A percentile compares a stretch with the other conserved stretches of the same genome.
Conservation (phyloP, 352 stramenopile species). For the Phytopythium chamaehyphon region DNA sequence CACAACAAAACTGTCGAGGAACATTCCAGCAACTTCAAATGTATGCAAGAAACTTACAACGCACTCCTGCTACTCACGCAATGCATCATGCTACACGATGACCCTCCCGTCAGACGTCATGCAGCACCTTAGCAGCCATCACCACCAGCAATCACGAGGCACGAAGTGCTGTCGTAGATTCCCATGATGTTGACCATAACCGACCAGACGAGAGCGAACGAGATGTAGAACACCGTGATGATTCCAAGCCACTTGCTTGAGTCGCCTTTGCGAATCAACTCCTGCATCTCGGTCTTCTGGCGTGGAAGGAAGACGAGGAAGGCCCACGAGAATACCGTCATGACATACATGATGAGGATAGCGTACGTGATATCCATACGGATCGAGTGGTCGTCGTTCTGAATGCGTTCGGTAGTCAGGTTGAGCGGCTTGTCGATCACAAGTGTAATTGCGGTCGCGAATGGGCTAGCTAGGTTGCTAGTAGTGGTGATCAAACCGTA, state of each 20-base stretch:
- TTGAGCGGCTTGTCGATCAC: conserved; percentile 16
- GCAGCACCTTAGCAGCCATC: conserved; percentile 44
- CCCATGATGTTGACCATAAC: conserved; percentile 19
- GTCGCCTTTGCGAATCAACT: conserved; percentile 14
- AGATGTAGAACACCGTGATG: conserved; percentile 17
- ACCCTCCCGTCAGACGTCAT: too few relatives aligned
- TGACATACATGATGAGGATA: conserved; percentile 18
- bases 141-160: conserved; percentile 42
- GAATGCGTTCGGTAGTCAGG: conserved; percentile 20
- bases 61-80: too few relatives aligned
- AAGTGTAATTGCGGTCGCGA: conserved; percentile 25
- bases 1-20: too few relatives aligned
- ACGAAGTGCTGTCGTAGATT: conserved; percentile 6
- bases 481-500: conserved; percentile 37
- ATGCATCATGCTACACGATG: too few relatives aligned
- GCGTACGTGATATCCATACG: conserved; percentile 20
- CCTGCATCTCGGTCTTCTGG: conserved; percentile 20
- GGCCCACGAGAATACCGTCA: conserved; percentile 12
- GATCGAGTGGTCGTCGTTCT: conserved; percentile 14
- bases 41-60: too few relatives aligned
- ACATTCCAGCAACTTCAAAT: too few relatives aligned
- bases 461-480: conserved; percentile 22
- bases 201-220: conserved; percentile 15
- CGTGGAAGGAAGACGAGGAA: conserved; percentile 21
- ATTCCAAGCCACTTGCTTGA: conserved; percentile 13